phyloP scores from a whole-genome alignment of 2,329 filamentous ascomycete genomes.

The Hawksworthiomyces lignivorus region DNA sequence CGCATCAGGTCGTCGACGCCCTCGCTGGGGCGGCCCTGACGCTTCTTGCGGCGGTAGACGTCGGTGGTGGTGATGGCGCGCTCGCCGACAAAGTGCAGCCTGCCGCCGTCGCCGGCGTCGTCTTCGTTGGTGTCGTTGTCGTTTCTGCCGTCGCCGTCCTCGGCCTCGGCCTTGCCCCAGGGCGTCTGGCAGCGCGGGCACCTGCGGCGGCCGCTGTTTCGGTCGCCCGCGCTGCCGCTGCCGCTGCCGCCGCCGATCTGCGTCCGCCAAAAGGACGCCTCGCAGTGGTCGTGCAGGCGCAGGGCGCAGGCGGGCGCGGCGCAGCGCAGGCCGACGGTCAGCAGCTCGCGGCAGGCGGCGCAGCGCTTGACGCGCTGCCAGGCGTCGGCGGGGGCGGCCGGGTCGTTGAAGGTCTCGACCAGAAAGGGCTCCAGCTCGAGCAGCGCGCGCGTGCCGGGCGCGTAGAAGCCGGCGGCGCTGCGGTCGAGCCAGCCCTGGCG shows the following conservation, averaged over 20 bases:
- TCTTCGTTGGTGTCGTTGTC: conserved; percentile 22
- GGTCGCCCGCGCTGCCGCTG: conserved; percentile 43
- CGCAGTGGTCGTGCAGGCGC: conserved; percentile 71
- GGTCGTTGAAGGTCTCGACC: conserved; percentile 81
- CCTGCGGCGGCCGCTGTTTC: conserved; percentile 39
- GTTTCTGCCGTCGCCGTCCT: conserved; percentile 1
- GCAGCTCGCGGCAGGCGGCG: conserved; percentile 79
- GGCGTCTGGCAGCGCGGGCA: conserved; percentile 55
- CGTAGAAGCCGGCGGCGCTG: conserved; percentile 64
- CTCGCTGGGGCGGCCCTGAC: conserved; percentile 28
- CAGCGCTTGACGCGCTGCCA: conserved; percentile 79
- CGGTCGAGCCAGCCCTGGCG: conserved; percentile 79
- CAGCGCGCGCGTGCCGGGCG: conserved; percentile 66
- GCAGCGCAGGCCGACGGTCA: conserved; percentile 79
- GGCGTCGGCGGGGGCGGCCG: conserved; percentile 33
- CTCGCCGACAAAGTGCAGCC: conserved; percentile 45
- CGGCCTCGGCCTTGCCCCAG: conserved; percentile 32
- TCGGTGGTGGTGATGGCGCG: conserved; percentile 47
- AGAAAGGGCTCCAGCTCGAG: conserved; percentile 83
- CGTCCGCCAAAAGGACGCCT: conserved; percentile 64
- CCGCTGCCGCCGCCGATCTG: conserved; percentile 34
- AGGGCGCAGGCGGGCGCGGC: conserved; percentile 57
- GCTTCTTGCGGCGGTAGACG: conserved; percentile 37
- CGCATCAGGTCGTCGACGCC: conserved; percentile 27
- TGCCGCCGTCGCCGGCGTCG: background rate